A percentile compares a stretch with the other conserved stretches of the same genome.
These are phyloP conservation scores for Colletotrichum karsti DNA, from an alignment of 2,329 filamentous ascomycete genomes.

Conservation along the genomic window DNA sequence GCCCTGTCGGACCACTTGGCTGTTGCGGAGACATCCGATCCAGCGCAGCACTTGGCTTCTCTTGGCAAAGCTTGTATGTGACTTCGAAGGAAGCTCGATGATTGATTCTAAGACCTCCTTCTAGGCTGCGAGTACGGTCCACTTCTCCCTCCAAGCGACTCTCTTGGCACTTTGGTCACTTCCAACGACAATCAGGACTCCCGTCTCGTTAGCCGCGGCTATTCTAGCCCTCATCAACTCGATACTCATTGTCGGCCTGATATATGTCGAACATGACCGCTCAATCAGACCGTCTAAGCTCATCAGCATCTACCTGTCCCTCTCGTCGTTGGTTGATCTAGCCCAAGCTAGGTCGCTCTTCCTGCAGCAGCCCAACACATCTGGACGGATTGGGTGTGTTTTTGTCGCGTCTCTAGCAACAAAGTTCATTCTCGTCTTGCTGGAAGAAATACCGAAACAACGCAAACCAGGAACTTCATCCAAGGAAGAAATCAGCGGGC, in stretches of 20 bases:
- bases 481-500: constrained; percentile 41
- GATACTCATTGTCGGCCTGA: constrained; percentile 37
- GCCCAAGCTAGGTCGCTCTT: constrained; percentile 42
- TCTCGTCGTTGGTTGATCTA: constrained; percentile 42
- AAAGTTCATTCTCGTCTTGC: constrained; percentile 36
- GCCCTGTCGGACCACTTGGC: constrained; percentile 1
- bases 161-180: constrained; percentile 15
- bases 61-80: constrained; percentile 33
- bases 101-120: background rate
- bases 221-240: constrained; percentile 39
- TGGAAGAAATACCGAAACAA: constrained; percentile 39
- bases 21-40: constrained; percentile 12
- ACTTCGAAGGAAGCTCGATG: background rate
- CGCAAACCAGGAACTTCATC: constrained; percentile 29
- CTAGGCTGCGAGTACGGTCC: background rate
- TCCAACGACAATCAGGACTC: background rate
- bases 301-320: constrained; percentile 39
- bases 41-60: constrained; percentile 17
- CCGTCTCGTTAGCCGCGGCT: constrained; percentile 37
- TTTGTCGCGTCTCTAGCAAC: constrained; percentile 35
- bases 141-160: background rate
- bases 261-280: constrained; percentile 44
- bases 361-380: constrained; percentile 32
- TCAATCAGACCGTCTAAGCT: constrained; percentile 41
- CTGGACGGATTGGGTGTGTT: constrained; percentile 32